These are phyloP conservation scores for Termitomyces sp. DNA, from an alignment of 1,284 basidiomycete species.

Conservation along the genomic window DNA sequence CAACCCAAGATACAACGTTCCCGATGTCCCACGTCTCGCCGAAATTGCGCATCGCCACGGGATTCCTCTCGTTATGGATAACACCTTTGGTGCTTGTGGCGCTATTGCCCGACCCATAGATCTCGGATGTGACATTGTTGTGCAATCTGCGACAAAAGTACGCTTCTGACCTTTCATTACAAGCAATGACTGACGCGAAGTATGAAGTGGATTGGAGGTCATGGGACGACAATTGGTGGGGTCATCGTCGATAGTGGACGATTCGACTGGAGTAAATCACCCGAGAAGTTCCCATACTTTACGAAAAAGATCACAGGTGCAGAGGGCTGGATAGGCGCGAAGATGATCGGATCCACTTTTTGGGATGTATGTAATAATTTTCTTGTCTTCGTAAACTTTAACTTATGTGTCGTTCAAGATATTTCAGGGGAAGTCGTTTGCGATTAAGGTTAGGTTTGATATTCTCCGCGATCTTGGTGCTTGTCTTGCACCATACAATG, in stretches of 20 bases:
- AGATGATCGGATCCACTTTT: slow-evolving; percentile 50
- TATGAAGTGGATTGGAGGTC: slow-evolving; percentile 78
- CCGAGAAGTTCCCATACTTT: slow-evolving; percentile 45
- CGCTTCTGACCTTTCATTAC: neutral
- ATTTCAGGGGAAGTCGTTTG: slow-evolving; percentile 11
- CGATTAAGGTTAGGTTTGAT: slow-evolving; percentile 11
- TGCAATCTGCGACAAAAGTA: slow-evolving; percentile 22
- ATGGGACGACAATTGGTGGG: slow-evolving; percentile 75
- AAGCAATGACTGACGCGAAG: slow-evolving; percentile 42
- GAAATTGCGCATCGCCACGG: slow-evolving; percentile 60
- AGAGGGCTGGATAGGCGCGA: slow-evolving; percentile 57
- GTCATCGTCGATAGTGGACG: slow-evolving; percentile 64
- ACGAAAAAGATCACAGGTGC: slow-evolving; percentile 68
- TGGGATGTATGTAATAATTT: slow-evolving; percentile 10
- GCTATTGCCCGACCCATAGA: slow-evolving; percentile 57
- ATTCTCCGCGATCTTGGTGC: slow-evolving; percentile 14
- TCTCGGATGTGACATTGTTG: slow-evolving; percentile 69
- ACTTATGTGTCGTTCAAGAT: neutral
- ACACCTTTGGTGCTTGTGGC: slow-evolving; percentile 75
- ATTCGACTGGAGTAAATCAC: slow-evolving; percentile 47
- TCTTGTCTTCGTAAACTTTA: neutral
- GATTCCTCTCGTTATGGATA: slow-evolving; percentile 73
- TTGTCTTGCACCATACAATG: slow-evolving; percentile 11
- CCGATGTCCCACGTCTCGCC: slow-evolving; percentile 57
- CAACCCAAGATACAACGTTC: slow-evolving; percentile 69